Evolutionary conservation across 495 filamentous ascomycete species (phyloP), one percentile per base, ranked within the genome.

Genomic region (Tuber microsphaerosporum): DNA sequence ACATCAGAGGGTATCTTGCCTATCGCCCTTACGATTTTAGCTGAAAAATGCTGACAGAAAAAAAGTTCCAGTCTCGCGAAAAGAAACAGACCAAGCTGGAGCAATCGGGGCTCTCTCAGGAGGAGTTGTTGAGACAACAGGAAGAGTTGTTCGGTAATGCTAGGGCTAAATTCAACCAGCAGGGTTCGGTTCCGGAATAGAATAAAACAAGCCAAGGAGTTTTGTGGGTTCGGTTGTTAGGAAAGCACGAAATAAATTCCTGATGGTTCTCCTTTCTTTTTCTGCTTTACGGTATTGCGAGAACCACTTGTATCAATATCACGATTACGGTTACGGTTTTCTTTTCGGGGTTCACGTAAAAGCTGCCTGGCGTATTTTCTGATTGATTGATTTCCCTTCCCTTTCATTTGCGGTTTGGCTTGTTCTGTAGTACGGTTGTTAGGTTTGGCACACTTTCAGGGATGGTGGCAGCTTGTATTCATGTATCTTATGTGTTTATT

Each of bases 11-110:
- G 95, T 96, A 85, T 77, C 88, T 83, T 74, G 73, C 61, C 73
- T 72, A 77, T 72, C 34, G 74, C 48, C 44, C 69, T 31, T 26
- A 76, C 71, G 77, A 69, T 2, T 26, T 42, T 74, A 76, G 74
- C 73, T 77, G 46, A 76, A 79, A 69, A 82, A 80, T 76, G 74
- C 74, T 78, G 79, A 81, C 48, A 45, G 1, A 31, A 73, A 73
- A 46, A 41, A 75, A 46, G 39, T 71, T 74, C 74, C 77, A 99
- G 94, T 92, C 90, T 8, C 91, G 96, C 42, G 95, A 99, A 86
- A 97, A 97, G 88, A 97, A 97, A 82, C 91, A 94, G 77, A 96
- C 92, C 84, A 98, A 97, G 85, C 92, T 97, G 85, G 95, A 97
- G 82, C 90, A 93, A 82, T 97, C 93, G 83, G 95, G 95, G 6